Evolutionary conservation across 139 green algal genomes (phyloP), one percentile per base, ranked within the genome.

Genomic region (Tetraselmis striata): DNA sequence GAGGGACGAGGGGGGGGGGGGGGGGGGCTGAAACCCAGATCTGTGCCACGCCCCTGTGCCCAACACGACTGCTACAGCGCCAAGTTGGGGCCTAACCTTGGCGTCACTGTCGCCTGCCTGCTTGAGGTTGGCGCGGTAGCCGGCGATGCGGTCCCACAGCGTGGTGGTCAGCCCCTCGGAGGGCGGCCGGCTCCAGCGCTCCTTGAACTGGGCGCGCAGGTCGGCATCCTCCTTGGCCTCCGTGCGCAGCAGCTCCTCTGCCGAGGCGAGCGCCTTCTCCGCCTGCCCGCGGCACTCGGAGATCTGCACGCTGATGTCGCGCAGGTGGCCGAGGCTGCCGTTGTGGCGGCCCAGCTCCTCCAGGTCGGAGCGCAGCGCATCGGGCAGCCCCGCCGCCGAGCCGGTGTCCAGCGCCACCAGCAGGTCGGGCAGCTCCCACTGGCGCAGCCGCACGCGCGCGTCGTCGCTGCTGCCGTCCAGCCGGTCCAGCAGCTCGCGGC

Each of bases 381-480:
- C 92, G 5, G 95, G 95, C 77, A 98, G 84, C 0, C 83, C 84
- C 0, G 83, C 76, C 25, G 80, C 76, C 59, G 78, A 90, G 77
- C 84, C 83, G 1, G 86, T 81, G 30, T 92, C 88, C 32, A 96
- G 83, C 27, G 91, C 90, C 76, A 94, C 84, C 75, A 92, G 84
- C 84, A 88, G 84, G 32, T 92, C 90, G 23, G 89, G 87, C 59
- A 97, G 84, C 58, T 91, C 88, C 85, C 90, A 92, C 84, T 94
- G 86, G 1, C 87, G 81, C 80, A 98, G 87, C 31, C 79, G 59
- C 11, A 97, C 45, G 74, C 95, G 92, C 22, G 96, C 94, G 0
- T 94, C 92, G 79, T 98, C 95, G 23, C 88, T 95, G 31, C 94
- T 92, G 28, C 76, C 87, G 28, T 92, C 89, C 84, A 98, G 85